These are phyloP conservation scores for Fusarium decemcellulare DNA, from an alignment of 2,329 filamentous ascomycete species.

Conservation along the genomic window DNA sequence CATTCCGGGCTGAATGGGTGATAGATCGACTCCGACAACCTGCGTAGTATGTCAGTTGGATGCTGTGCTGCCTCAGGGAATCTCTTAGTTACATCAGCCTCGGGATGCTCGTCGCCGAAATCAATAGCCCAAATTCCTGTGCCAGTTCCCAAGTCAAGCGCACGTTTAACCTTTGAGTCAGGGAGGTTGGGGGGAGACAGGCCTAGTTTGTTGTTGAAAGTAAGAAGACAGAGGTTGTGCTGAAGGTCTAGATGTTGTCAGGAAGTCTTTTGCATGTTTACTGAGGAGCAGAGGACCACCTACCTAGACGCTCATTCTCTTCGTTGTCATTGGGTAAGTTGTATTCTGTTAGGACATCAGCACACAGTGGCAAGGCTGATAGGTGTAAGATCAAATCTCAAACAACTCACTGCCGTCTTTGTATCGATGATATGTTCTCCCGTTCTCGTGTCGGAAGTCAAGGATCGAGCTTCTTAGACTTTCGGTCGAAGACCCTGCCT, in stretches of 20 bases:
- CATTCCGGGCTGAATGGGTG: conserved; percentile 18
- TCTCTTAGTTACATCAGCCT: background rate
- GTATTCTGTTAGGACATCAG: background rate
- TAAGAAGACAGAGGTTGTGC: conserved; percentile 7
- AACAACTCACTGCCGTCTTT: too few relatives aligned
- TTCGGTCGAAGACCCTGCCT: too few relatives aligned
- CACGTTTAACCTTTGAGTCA: background rate
- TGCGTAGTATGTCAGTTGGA: background rate
- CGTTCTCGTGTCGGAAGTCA: too few relatives aligned
- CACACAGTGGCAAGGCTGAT: too few relatives aligned
- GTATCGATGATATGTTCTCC: too few relatives aligned
- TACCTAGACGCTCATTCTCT: background rate
- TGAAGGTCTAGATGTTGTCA: conserved; percentile 2
- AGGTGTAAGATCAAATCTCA: too few relatives aligned
- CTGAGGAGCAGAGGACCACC: too few relatives aligned
- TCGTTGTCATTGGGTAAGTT: conserved; percentile 2
- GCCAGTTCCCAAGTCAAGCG: conserved; percentile 24
- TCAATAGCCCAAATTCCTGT: conserved; percentile 36
- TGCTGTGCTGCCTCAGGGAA: too few relatives aligned
- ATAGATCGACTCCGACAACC: conserved; percentile 21
- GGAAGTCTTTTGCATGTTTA: too few relatives aligned
- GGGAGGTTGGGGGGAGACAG: conserved; percentile 2
- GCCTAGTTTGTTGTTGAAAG: conserved; percentile 8
- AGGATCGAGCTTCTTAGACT: too few relatives aligned
- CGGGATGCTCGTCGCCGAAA: conserved; percentile 23